Evolutionary conservation across 108 stramenopile genomes (phyloP).

Genomic region (Cylindrotheca closterium): DNA sequence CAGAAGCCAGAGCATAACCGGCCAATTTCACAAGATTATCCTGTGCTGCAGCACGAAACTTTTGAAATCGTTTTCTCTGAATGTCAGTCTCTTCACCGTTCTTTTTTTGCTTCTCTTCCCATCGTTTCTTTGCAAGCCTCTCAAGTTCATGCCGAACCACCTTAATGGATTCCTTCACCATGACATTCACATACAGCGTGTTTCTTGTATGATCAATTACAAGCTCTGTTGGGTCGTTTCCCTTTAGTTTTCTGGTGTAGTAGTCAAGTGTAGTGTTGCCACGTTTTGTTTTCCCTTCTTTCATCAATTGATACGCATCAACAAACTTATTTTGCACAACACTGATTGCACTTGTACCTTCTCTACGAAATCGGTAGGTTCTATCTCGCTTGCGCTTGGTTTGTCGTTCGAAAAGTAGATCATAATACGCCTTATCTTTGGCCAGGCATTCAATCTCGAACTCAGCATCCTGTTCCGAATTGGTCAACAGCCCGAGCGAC

Average conservation of each 20-base stretch:
- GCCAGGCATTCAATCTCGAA: conserved; percentile 48
- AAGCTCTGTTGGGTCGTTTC: conserved; percentile 20
- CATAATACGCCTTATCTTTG: conserved; percentile 69
- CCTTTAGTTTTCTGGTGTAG: conserved; percentile 43
- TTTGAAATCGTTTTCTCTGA: conserved; percentile 41
- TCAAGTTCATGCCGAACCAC: conserved; percentile 76
- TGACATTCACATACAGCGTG: conserved; percentile 76
- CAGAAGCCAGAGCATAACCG: conserved; percentile 63
- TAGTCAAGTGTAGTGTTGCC: conserved; percentile 29
- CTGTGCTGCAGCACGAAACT: conserved; percentile 68
- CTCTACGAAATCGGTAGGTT: conserved; percentile 37
- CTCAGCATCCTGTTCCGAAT: conserved; percentile 53
- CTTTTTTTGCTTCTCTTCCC: conserved; percentile 46
- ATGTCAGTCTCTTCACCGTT: conserved; percentile 14
- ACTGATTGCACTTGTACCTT: conserved; percentile 39
- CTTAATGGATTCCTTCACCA: conserved; percentile 75
- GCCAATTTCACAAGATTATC: conserved; percentile 69
- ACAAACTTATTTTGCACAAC: conserved; percentile 65
- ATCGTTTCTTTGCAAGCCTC: conserved; percentile 67
- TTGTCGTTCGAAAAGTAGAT: conserved; percentile 40
- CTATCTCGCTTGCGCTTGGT: conserved; percentile 37
- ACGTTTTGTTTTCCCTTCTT: conserved; percentile 56
- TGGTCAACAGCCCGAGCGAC: conserved; percentile 25
- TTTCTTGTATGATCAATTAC: conserved; percentile 41
- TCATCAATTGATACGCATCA: conserved; percentile 75